These are phyloP conservation scores for Galerina sulciceps DNA, from an alignment of 768 basidiomycete genomes.

Conservation along the genomic window DNA sequence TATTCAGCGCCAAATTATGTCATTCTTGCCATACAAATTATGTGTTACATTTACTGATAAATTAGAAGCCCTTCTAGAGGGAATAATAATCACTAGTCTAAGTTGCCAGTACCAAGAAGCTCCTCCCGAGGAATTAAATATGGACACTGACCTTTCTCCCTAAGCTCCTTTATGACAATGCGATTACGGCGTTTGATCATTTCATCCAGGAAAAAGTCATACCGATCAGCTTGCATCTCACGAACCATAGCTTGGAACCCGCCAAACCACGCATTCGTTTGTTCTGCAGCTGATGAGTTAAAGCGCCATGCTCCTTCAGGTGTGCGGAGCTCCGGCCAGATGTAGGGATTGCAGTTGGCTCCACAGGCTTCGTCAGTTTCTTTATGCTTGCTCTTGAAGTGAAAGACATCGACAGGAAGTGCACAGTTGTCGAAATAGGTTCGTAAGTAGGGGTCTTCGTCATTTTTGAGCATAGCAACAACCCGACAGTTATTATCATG, in stretches of 20 bases:
- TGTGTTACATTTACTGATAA: too few relatives aligned
- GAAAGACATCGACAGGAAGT: constrained; percentile 30
- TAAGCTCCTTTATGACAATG: neutral
- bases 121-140: neutral
- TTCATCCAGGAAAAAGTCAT: constrained; percentile 36
- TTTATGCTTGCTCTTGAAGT: constrained; percentile 31
- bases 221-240: constrained; percentile 28
- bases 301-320: constrained; percentile 22
- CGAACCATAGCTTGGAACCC: constrained; percentile 26
- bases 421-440: constrained; percentile 19
- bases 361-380: constrained; percentile 24
- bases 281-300: constrained; percentile 34
- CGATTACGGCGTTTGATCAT: constrained; percentile 24
- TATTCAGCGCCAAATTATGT: too few relatives aligned
- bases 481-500: constrained; percentile 28
- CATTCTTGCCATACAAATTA: too few relatives aligned
- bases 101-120: too few relatives aligned
- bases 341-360: constrained; percentile 24
- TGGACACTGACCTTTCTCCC: neutral
- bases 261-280: constrained; percentile 35
- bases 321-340: constrained; percentile 15
- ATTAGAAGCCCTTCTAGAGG: too few relatives aligned
- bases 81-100: too few relatives aligned
- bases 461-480: constrained; percentile 1
- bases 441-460: neutral